A percentile compares a stretch with the other conserved stretches of the same genome.
phyloP scores from a whole-genome alignment of 2,329 filamentous ascomycete species.

The Emericellopsis atlantica region DNA sequence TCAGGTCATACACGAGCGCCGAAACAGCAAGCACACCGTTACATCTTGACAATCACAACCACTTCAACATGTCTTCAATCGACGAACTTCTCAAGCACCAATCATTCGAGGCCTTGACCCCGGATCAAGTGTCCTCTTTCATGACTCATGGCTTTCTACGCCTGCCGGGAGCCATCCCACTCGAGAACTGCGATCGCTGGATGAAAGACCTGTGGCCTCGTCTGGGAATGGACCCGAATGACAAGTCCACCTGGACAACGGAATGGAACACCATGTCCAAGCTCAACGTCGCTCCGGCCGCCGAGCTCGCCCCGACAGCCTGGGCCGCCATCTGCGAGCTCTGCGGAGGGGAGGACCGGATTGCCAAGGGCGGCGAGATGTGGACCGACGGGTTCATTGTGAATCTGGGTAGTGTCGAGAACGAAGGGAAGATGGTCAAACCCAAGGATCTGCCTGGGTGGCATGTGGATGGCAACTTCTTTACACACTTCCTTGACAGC shows the following conservation, averaged over 20 bases:
- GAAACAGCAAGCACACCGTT: no score
- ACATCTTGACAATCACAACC: no score
- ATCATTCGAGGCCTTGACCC: constrained; percentile 1
- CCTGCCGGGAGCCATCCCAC: constrained; percentile 6
- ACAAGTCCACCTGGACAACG: constrained; percentile 53
- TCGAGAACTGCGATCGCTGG: constrained; percentile 18
- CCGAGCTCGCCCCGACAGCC: constrained; percentile 48
- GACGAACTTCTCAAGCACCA: constrained; percentile 2
- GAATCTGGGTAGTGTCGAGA: constrained; percentile 47
- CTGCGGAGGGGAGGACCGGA: constrained; percentile 46
- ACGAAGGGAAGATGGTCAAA: constrained; percentile 32
- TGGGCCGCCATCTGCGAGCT: constrained; percentile 57
- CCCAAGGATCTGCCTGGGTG: constrained; percentile 43
- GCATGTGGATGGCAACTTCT: constrained; percentile 64
- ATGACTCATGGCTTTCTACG: constrained; percentile 23
- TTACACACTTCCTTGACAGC: constrained; percentile 58
- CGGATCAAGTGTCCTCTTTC: constrained; percentile 16
- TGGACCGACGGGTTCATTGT: constrained; percentile 61
- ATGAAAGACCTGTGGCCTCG: constrained; percentile 45
- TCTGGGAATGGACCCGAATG: constrained; percentile 49
- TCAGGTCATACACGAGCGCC: no score
- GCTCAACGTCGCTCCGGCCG: constrained; percentile 39
- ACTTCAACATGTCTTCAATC: not conserved
- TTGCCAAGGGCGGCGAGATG: constrained; percentile 50
- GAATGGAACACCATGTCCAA: constrained; percentile 52